These are phyloP conservation scores for Cutaneotrichosporon dermatis DNA, from an alignment of 1,284 basidiomycete species.

Conservation along the genomic window DNA sequence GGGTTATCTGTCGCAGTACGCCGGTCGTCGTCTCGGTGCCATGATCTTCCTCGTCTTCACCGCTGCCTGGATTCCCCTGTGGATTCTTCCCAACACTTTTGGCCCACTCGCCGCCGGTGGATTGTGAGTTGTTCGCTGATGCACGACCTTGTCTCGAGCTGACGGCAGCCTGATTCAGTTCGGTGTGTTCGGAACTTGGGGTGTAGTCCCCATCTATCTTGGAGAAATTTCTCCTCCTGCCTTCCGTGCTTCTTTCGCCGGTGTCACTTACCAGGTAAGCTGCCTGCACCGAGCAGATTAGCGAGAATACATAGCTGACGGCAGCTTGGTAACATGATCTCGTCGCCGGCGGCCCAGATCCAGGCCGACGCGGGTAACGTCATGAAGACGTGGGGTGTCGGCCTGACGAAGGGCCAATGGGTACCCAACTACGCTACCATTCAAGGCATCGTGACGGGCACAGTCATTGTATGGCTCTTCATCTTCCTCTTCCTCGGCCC, in stretches of 20 bases:
- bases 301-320: background rate
- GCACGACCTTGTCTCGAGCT: background rate
- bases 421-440: slow-evolving; percentile 74
- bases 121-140: slow-evolving; percentile 16
- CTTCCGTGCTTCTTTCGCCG: slow-evolving; percentile 89
- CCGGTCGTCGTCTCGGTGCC: slow-evolving; percentile 68
- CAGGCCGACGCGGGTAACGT: slow-evolving; percentile 64
- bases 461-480: slow-evolving; percentile 48
- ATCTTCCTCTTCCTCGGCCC: slow-evolving; percentile 51
- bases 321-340: slow-evolving; percentile 62
- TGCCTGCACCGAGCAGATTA: too few relatives aligned
- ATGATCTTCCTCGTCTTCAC: slow-evolving; percentile 55
- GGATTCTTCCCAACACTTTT: slow-evolving; percentile 66
- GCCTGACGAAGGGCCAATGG: slow-evolving; percentile 29
- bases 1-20: slow-evolving; percentile 73
- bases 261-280: slow-evolving; percentile 71
- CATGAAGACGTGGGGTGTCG: slow-evolving; percentile 24
- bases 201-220: slow-evolving; percentile 54
- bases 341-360: slow-evolving; percentile 81
- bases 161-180: slow-evolving; percentile 63
- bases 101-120: slow-evolving; percentile 39
- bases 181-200: slow-evolving; percentile 69
- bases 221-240: slow-evolving; percentile 76
- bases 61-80: slow-evolving; percentile 57
- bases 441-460: slow-evolving; percentile 78